Percentiles rank a stretch among this genome's conserved stretches.
Evolutionary conservation across 345 rosid genomes (phyloP).

Genomic region (Arabis hirsuta): DNA sequence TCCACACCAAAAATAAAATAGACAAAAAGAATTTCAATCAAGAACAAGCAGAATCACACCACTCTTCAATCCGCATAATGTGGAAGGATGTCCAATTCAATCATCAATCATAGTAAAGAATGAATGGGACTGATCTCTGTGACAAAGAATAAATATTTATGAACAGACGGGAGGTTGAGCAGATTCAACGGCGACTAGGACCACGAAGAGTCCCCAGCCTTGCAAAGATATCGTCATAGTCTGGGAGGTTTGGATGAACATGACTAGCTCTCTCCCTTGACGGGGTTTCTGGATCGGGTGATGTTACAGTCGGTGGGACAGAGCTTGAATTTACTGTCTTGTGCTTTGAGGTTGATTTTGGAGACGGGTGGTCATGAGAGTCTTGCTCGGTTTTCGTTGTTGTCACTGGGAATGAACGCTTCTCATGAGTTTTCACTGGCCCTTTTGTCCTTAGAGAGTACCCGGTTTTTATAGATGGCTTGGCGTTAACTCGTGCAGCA

Average conservation of each 20-base stretch:
- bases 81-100: conserved; percentile 24
- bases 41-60: conserved; percentile 27
- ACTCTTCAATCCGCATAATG: conserved; percentile 12
- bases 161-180: conserved; percentile 11
- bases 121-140: conserved; percentile 20
- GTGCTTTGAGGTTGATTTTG: conserved; percentile 29
- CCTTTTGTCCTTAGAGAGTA: conserved; percentile 40
- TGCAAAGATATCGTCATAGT: conserved; percentile 63
- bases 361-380: conserved; percentile 41
- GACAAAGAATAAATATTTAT: conserved; percentile 28
- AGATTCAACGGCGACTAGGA: conserved; percentile 37
- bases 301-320: conserved; percentile 23
- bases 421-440: conserved; percentile 35
- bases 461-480: conserved; percentile 28
- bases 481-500: conserved; percentile 23
- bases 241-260: conserved; percentile 96
- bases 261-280: conserved; percentile 57
- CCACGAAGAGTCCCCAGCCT: conserved; percentile 57
- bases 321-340: conserved; percentile 23
- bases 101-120: conserved; percentile 31
- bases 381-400: conserved; percentile 34
- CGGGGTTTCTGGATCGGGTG: conserved; percentile 45
- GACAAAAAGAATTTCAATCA: conserved; percentile 10
- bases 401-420: conserved; percentile 29
- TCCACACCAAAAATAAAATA: conserved; percentile 7